Evolutionary conservation across 306 rosid genomes (phyloP).

Genomic region (Vigna radiata): DNA sequence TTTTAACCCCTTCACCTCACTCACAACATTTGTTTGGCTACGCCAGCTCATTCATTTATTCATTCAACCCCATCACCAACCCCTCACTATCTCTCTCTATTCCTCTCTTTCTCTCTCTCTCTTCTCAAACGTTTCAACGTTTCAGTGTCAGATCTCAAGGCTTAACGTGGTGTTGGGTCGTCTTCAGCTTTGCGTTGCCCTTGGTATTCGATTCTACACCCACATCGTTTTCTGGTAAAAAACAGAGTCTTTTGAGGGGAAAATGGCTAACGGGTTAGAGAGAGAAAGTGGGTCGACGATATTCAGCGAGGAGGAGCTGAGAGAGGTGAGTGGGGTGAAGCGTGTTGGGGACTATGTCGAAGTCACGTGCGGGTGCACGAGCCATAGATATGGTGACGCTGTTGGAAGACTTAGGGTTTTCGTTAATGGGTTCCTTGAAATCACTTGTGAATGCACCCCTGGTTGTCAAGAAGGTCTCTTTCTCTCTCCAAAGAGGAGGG

Average conservation of each 20-base stretch:
- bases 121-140: slow-evolving; percentile 52
- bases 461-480: slow-evolving; percentile 93
- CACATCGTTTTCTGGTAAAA: slow-evolving; percentile 44
- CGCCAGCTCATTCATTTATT: slow-evolving; percentile 77
- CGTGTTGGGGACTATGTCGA: slow-evolving; percentile 73
- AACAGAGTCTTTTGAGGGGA: slow-evolving; percentile 51
- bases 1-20: slow-evolving; percentile 58
- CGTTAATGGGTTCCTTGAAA: slow-evolving; percentile 81
- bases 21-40: slow-evolving; percentile 62
- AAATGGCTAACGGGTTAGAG: slow-evolving; percentile 75
- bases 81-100: slow-evolving; percentile 43
- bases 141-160: slow-evolving; percentile 82
- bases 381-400: slow-evolving; percentile 96
- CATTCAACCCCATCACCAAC: slow-evolving; percentile 65
- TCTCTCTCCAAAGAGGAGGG: slow-evolving; percentile 44
- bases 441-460: slow-evolving; percentile 98
- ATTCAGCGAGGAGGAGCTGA: slow-evolving; percentile 90
- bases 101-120: slow-evolving; percentile 43
- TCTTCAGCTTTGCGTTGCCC: slow-evolving; percentile 30
- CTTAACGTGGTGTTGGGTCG: slow-evolving; percentile 54
- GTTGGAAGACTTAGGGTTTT: slow-evolving; percentile 99
- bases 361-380: slow-evolving; percentile 96
- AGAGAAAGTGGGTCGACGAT: slow-evolving; percentile 62
- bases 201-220: slow-evolving; percentile 39
- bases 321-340: slow-evolving; percentile 84